Conservation (phyloP, 306 rosid genomes). For the Castanopsis chinensis region DNA sequence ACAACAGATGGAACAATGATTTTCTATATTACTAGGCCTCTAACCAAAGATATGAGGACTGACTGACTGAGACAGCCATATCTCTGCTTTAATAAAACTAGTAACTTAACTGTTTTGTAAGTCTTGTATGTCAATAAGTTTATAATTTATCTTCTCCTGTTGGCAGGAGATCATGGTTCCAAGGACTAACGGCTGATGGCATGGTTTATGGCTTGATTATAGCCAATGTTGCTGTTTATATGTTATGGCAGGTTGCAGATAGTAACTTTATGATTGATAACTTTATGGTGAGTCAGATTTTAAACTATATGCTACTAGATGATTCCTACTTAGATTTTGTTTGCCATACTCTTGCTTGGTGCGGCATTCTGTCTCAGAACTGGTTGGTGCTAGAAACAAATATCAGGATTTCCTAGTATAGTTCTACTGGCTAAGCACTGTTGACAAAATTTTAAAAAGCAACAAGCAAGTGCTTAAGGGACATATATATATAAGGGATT, state of each 20-base stretch:
- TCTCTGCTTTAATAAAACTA: background rate
- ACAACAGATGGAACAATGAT: too few species aligned
- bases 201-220: constrained; percentile 66
- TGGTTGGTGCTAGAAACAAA: constrained; percentile 6
- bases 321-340: constrained; percentile 11
- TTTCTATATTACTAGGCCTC: too few species aligned
- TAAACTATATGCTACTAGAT: constrained; percentile 21
- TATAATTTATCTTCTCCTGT: constrained; percentile 19
- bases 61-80: background rate
- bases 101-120: background rate
- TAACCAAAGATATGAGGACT: too few species aligned
- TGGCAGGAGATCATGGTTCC: constrained; percentile 65
- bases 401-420: background rate
- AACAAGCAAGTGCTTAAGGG: too few species aligned
- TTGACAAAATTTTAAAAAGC: background rate
- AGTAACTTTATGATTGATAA: constrained; percentile 57
- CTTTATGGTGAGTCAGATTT: constrained; percentile 66
- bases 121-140: constrained; percentile 18
- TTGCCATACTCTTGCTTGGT: constrained; percentile 18
- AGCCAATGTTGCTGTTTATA: constrained; percentile 72
- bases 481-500: background rate
- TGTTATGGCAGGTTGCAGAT: constrained; percentile 60
- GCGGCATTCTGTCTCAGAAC: background rate
- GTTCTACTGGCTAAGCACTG: background rate
- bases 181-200: constrained; percentile 37